Conservation (phyloP, 495 filamentous ascomycete genomes). For the Lichina pygmaea region DNA sequence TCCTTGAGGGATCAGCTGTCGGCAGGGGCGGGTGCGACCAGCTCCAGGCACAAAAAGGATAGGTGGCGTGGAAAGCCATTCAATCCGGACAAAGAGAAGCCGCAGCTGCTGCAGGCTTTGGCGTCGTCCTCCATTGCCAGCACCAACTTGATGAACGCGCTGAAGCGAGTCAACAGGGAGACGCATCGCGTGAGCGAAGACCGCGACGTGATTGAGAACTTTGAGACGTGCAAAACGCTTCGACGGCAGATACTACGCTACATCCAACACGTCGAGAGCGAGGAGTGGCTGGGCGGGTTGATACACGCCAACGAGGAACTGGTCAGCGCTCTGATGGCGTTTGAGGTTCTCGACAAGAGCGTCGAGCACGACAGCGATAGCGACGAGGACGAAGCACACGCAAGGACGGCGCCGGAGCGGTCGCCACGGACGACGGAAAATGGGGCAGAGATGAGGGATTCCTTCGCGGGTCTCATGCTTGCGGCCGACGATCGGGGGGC, state of each 20-base stretch:
- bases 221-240: slow-evolving; percentile 66
- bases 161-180: slow-evolving; percentile 82
- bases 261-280: slow-evolving; percentile 23
- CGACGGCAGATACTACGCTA: slow-evolving; percentile 68
- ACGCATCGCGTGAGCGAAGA: slow-evolving; percentile 71
- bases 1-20: background rate
- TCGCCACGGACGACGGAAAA: background rate
- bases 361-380: slow-evolving; percentile 93
- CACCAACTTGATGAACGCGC: slow-evolving; percentile 69
- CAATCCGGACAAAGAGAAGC: slow-evolving; percentile 5
- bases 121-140: slow-evolving; percentile 69
- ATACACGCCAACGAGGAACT: slow-evolving; percentile 25
- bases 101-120: slow-evolving; percentile 45
- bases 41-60: slow-evolving; percentile 20
- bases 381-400: slow-evolving; percentile 20
- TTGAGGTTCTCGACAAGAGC: slow-evolving; percentile 81
- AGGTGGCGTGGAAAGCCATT: slow-evolving; percentile 10
- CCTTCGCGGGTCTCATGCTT: background rate
- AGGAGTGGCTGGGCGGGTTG: slow-evolving; percentile 19
- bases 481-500: background rate
- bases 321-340: slow-evolving; percentile 78
- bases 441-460: background rate
- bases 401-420: slow-evolving; percentile 3
- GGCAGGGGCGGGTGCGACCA: slow-evolving; percentile 6
- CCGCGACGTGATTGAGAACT: slow-evolving; percentile 39